Conservation (phyloP, 345 rosid genomes). For the Rhodamnia rubescens region DNA sequence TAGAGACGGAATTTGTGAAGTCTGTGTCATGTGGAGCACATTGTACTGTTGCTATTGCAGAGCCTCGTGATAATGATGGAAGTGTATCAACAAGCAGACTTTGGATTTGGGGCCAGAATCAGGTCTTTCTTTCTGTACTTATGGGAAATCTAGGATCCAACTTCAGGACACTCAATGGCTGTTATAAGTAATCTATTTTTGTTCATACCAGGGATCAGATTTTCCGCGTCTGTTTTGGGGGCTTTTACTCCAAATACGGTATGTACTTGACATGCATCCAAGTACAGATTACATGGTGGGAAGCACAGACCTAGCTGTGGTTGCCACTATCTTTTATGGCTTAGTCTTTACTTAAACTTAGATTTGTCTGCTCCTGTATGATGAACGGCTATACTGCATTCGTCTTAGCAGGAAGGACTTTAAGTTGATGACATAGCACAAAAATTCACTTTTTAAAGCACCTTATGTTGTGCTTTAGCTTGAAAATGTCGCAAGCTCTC, state of each 20-base stretch:
- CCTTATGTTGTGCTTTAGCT: neutral
- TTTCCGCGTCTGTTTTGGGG: constrained; percentile 73
- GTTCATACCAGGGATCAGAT: constrained; percentile 63
- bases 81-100: constrained; percentile 58
- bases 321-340: neutral
- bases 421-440: neutral
- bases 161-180: neutral
- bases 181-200: neutral
- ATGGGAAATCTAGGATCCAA: neutral
- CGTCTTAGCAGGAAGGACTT: neutral
- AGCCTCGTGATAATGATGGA: constrained; percentile 70
- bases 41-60: constrained; percentile 84
- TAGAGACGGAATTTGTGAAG: constrained; percentile 80
- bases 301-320: neutral
- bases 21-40: constrained; percentile 90
- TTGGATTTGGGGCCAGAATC: constrained; percentile 99
- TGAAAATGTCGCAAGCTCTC: neutral
- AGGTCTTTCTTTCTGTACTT: constrained; percentile 26
- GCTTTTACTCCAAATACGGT: constrained; percentile 68
- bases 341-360: neutral
- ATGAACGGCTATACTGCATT: neutral
- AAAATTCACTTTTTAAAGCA: neutral
- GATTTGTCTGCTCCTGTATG: neutral
- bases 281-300: neutral
- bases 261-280: constrained; percentile 3